These are phyloP conservation scores for Aspergillus felis DNA, from an alignment of 2,329 filamentous ascomycete species.

Conservation along the genomic window DNA sequence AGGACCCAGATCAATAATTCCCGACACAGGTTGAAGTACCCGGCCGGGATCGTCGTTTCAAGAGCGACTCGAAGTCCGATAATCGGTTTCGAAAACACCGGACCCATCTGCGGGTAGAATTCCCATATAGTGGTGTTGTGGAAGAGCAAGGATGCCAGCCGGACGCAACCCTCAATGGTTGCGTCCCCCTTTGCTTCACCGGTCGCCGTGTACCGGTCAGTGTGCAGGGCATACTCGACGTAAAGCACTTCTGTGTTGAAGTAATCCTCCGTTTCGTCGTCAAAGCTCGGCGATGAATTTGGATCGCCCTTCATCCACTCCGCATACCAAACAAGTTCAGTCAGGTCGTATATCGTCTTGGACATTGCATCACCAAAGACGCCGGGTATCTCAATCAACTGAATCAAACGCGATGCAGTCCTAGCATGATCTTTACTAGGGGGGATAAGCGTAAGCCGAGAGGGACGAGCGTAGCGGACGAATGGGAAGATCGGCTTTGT, in stretches of 20 bases:
- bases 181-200: constrained; percentile 32
- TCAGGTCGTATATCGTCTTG: constrained; percentile 32
- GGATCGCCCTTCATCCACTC: constrained; percentile 34
- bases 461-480: constrained; percentile 31
- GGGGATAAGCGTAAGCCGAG: constrained; percentile 25
- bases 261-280: constrained; percentile 36
- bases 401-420: constrained; percentile 31
- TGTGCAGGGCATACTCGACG: constrained; percentile 35
- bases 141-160: constrained; percentile 36
- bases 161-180: constrained; percentile 35
- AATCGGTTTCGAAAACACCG: constrained; percentile 34
- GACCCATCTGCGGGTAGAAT: constrained; percentile 34
- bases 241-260: constrained; percentile 39
- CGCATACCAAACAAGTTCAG: constrained; percentile 34
- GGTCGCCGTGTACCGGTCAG: constrained; percentile 33
- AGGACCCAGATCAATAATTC: constrained; percentile 36
- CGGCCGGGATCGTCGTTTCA: constrained; percentile 28
- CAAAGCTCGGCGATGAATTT: constrained; percentile 24
- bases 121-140: constrained; percentile 39
- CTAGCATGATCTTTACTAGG: constrained; percentile 27
- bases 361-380: constrained; percentile 30
- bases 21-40: constrained; percentile 28
- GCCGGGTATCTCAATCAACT: constrained; percentile 31
- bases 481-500: constrained; percentile 38
- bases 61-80: constrained; percentile 30